Evolutionary conservation across 2,329 filamentous ascomycete genomes (phyloP).

Genomic region (Gaeumannomyces tritici): DNA sequence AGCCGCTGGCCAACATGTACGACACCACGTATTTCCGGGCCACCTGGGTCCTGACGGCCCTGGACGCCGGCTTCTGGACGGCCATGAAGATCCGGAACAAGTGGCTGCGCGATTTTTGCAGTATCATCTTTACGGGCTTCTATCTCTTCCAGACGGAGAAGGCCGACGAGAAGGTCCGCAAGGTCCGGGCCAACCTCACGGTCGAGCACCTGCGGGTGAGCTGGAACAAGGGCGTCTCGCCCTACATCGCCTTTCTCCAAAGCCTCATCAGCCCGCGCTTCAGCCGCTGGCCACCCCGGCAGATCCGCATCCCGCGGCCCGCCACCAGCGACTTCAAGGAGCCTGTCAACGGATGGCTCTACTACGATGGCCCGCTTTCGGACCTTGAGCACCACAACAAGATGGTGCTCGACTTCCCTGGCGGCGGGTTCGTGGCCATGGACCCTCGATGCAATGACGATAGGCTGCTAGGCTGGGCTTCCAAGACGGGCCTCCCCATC

Average conservation of each 20-base stretch:
- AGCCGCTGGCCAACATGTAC: conserved; percentile 91
- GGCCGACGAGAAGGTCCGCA: conserved; percentile 92
- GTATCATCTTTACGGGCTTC: conserved; percentile 77
- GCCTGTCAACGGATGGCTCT: conserved; percentile 79
- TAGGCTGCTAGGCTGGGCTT: conserved; percentile 86
- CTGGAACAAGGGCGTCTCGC: conserved; percentile 91
- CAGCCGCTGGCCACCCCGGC: conserved; percentile 71
- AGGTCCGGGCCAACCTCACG: conserved; percentile 76
- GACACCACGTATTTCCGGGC: conserved; percentile 87
- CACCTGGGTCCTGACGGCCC: conserved; percentile 89
- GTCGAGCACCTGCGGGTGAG: conserved; percentile 85
- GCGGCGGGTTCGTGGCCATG: conserved; percentile 96
- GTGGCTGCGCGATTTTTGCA: conserved; percentile 73
- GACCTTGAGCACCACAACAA: conserved; percentile 44
- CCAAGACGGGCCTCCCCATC: conserved; percentile 77
- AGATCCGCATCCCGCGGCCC: conserved; percentile 76
- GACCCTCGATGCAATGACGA: conserved; percentile 90
- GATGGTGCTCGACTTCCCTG: conserved; percentile 81
- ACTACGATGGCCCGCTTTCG: conserved; percentile 80
- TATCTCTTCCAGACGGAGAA: conserved; percentile 89
- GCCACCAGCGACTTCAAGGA: conserved; percentile 72
- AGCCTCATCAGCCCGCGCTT: conserved; percentile 67
- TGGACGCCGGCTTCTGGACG: conserved; percentile 97
- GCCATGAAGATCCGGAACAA: conserved; percentile 81
- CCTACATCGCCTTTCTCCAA: conserved; percentile 69